These are phyloP conservation scores for Rachicladosporium sp. DNA, from an alignment of 2,329 filamentous ascomycete genomes.

Conservation along the genomic window DNA sequence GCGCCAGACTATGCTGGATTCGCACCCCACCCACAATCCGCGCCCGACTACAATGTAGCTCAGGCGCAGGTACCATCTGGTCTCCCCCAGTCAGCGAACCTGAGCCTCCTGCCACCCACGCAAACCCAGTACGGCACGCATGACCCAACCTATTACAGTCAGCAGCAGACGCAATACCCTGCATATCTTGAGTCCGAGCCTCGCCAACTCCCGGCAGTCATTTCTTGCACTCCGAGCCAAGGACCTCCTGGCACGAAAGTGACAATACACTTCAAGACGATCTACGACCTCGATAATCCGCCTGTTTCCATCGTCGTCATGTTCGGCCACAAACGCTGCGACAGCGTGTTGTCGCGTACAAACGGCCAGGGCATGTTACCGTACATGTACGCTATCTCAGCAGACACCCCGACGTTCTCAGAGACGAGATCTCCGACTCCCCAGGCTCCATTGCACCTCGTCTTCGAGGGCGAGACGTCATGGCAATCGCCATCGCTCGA, in stretches of 20 bases:
- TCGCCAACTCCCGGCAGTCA: conserved; percentile 50
- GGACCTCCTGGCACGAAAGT: conserved; percentile 61
- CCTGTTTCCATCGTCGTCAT: conserved; percentile 44
- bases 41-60: conserved; percentile 36
- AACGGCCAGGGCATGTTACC: conserved; percentile 39
- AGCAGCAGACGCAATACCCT: conserved; percentile 51
- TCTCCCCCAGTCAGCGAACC: conserved; percentile 30
- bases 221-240: conserved; percentile 56
- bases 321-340: conserved; percentile 67
- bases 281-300: conserved; percentile 57
- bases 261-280: conserved; percentile 59
- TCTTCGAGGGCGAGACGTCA: conserved; percentile 34
- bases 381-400: conserved; percentile 59
- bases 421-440: conserved; percentile 43
- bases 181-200: conserved; percentile 54
- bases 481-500: conserved; percentile 33
- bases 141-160: conserved; percentile 36
- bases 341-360: conserved; percentile 50
- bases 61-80: conserved; percentile 39
- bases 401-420: conserved; percentile 57
- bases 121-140: conserved; percentile 34
- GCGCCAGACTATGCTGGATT: conserved; percentile 38
- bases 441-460: conserved; percentile 46
- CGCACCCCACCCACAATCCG: conserved; percentile 35
- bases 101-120: conserved; percentile 29